Base-by-base conservation (phyloP, 164 flowering plant genomes). In the Annona squamosa region DNA sequence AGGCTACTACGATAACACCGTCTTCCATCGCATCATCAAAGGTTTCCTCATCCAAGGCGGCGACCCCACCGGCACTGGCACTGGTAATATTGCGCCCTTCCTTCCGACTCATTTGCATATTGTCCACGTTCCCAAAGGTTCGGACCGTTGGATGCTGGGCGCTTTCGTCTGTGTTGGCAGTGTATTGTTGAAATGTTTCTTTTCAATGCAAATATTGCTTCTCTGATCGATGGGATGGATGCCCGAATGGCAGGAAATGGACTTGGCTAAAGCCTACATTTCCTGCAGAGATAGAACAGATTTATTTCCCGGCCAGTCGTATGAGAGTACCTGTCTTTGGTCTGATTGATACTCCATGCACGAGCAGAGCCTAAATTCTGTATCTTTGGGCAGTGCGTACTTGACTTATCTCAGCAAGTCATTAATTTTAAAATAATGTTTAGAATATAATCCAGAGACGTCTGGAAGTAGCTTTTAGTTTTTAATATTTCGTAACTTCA, bases 21-120 rank as follows among this genome's bases (percentile, higher is more conserved):
- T 95, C 75, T 95, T 95, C 73, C 99, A 93, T 76, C 97, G 99
- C 45, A 79, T 93, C 69, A 93, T 93, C 79, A 91, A 90, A 76
- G 85, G 87, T 6, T 95, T 95, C 69, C 88, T 95, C 41, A 83
- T 91, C 45, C 99, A 95, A 78, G 94, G 89, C 12, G 99, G 99
- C 47, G 99, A 95, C 74, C 99, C 99, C 64, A 91, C 98, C 41
- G 96, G 86, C 72, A 74, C 93, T 52, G 99, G 98, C 75, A 82
- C 85, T 37, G 98, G 98, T 93, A 69, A 45, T 4, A 5, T 41
- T 56, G 3, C 41, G 16, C 6, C 13, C 17, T 12, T 56, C 45
- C 17, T 41, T 26, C 2, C 71, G 17, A 16, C 45, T n/a, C 41
- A 4, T 69, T 17, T n/a, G 65, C 19, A 19, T 17, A 52, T 52